These are phyloP conservation scores for Phytophthora cajani DNA, from an alignment of 352 stramenopile species.

Conservation along the genomic window DNA sequence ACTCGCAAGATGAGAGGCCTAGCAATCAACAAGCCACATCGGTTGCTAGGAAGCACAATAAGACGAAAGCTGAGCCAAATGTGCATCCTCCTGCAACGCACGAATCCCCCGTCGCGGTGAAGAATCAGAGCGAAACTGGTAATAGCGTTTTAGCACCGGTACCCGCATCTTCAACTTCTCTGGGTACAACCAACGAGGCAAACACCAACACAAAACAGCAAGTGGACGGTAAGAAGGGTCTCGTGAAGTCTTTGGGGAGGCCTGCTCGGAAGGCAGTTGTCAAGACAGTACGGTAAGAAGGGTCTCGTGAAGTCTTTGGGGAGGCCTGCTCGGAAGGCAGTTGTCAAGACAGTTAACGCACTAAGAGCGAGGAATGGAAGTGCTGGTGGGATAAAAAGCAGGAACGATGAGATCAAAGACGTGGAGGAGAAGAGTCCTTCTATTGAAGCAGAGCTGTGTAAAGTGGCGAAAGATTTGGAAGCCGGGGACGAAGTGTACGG, in stretches of 20 bases:
- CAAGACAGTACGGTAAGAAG: not conserved
- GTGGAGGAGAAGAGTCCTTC: not conserved
- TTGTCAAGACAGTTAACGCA: not conserved
- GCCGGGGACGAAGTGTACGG: not conserved
- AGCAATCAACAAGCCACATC: not conserved
- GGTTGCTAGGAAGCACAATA: not conserved
- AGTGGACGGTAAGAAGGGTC: not conserved
- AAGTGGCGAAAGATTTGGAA: conserved; percentile 3
- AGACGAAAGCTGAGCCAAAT: not conserved
- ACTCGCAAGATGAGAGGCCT: not conserved
- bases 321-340: not conserved
- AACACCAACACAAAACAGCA: not conserved
- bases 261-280: not conserved
- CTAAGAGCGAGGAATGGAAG: not conserved
- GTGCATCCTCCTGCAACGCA: not conserved
- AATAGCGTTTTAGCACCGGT: not conserved
- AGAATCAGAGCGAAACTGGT: not conserved
- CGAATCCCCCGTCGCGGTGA: not conserved
- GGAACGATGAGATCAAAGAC: not conserved
- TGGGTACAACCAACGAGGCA: not conserved
- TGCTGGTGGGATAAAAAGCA: not conserved
- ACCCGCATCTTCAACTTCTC: not conserved
- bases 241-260: not conserved
- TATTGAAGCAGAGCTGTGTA: not conserved
- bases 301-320: not conserved